Percentiles rank a stretch among this genome's conserved stretches.
Conservation (phyloP, 2,329 filamentous ascomycete genomes). For the Phaeomoniella chlamydospora region DNA sequence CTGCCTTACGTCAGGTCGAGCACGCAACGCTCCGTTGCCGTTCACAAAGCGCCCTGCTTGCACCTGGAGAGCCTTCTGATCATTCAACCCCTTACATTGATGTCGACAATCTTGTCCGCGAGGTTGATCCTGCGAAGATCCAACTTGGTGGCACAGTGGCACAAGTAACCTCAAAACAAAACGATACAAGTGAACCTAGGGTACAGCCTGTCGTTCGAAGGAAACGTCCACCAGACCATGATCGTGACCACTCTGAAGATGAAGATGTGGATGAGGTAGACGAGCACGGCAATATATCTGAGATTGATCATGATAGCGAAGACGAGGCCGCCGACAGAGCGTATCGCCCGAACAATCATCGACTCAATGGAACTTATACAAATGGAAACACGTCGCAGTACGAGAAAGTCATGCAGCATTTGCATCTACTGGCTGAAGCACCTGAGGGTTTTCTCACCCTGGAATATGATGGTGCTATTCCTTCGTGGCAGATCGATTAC, state of each 20-base stretch:
- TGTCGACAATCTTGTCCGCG: not conserved
- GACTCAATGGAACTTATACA: not conserved
- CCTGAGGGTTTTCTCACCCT: slow-evolving; percentile 22
- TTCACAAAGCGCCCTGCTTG: not conserved
- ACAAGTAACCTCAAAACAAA: not conserved
- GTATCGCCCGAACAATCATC: slow-evolving; percentile 11
- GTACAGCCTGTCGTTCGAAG: not conserved
- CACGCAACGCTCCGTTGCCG: slow-evolving; percentile 8
- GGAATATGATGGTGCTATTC: slow-evolving; percentile 33
- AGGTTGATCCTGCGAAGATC: not conserved
- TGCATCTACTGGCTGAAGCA: slow-evolving; percentile 33
- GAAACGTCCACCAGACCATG: not conserved
- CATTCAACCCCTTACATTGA: not conserved
- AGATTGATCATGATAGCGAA: slow-evolving; percentile 23
- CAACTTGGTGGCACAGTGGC: not conserved
- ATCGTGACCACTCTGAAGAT: slow-evolving; percentile 6
- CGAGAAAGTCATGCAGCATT: slow-evolving; percentile 13
- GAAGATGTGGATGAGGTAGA: slow-evolving; percentile 11
- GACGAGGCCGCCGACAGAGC: slow-evolving; percentile 12
- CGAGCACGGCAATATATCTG: slow-evolving; percentile 3
- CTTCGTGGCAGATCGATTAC: slow-evolving; percentile 77
- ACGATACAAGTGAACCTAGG: not conserved
- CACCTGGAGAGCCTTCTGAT: not conserved
- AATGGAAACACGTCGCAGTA: not conserved
- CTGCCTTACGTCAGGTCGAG: slow-evolving; percentile 29